These are phyloP conservation scores for Miamiensis avidus DNA, from an alignment of 169 alveolate genomes.

Conservation along the genomic window DNA sequence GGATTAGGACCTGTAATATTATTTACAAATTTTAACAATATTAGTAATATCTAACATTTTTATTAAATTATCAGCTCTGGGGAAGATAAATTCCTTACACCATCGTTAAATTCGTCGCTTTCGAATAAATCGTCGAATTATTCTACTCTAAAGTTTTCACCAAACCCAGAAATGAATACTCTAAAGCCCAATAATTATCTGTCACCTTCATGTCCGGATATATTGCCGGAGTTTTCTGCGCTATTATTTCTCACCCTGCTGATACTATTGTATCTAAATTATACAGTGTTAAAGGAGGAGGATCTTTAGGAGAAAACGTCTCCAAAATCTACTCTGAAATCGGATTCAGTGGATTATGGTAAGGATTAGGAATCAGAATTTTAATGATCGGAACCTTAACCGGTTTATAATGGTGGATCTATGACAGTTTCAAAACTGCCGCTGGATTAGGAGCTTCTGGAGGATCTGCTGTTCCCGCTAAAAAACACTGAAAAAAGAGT, in stretches of 20 bases:
- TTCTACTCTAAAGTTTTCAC: slow-evolving; percentile 92
- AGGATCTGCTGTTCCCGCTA: slow-evolving; percentile 29
- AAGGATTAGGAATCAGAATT: slow-evolving; percentile 93
- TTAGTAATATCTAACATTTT: too few species aligned
- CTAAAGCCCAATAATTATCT: slow-evolving; percentile 90
- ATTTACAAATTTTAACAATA: too few species aligned
- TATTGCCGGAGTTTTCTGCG: slow-evolving; percentile 96
- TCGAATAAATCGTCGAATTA: slow-evolving; percentile 92
- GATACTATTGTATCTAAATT: slow-evolving; percentile 95
- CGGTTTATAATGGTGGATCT: slow-evolving; percentile 98
- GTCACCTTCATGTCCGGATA: slow-evolving; percentile 94
- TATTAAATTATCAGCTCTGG: too few species aligned
- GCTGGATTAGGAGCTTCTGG: slow-evolving; percentile 45
- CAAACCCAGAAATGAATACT: slow-evolving; percentile 84
- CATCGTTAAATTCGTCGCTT: slow-evolving; percentile 97
- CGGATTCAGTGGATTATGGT: slow-evolving; percentile 79
- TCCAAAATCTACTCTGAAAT: slow-evolving; percentile 33
- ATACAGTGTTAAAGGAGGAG: slow-evolving; percentile 74
- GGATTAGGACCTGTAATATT: slow-evolving; percentile 79
- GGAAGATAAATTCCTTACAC: slow-evolving; percentile 97
- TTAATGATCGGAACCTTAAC: slow-evolving; percentile 98
- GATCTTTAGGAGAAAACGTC: slow-evolving; percentile 32
- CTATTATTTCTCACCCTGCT: slow-evolving; percentile 97
- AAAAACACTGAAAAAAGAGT: slow-evolving; percentile 31
- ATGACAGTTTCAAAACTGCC: slow-evolving; percentile 93